A percentile compares a stretch with the other conserved stretches of the same genome.
Conservation (phyloP, 352 stramenopile species). For the Globisporangium echinulatum region DNA sequence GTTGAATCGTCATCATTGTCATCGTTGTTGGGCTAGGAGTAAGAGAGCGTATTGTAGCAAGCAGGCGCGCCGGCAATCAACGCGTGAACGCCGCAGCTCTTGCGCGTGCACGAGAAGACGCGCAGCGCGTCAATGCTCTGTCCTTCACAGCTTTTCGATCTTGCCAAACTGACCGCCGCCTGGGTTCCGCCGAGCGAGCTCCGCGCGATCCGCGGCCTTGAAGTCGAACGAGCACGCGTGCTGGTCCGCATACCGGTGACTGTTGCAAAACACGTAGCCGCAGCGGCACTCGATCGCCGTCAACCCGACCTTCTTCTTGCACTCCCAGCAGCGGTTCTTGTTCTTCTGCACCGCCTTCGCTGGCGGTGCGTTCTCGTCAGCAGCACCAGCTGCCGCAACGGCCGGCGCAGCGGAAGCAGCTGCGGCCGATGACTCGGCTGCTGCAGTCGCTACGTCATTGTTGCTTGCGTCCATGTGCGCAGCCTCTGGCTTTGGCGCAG, state of each 20-base stretch:
- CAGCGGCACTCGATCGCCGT: slow-evolving; percentile 88
- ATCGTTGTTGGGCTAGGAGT: background rate
- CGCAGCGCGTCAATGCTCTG: background rate
- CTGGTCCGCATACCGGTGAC: slow-evolving; percentile 84
- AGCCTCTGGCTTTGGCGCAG: slow-evolving; percentile 13
- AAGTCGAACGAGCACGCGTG: slow-evolving; percentile 86
- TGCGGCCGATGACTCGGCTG: background rate
- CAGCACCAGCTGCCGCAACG: slow-evolving; percentile 2
- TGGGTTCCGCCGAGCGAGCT: slow-evolving; percentile 74
- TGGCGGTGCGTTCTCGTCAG: slow-evolving; percentile 18
- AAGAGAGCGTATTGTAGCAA: no score
- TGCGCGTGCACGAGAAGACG: no score
- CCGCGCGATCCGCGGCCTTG: slow-evolving; percentile 64
- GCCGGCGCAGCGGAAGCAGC: background rate
- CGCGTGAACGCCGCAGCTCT: no score
- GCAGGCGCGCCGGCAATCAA: no score
- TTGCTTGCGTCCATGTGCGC: slow-evolving; percentile 7
- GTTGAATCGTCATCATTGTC: background rate
- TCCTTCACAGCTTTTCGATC: slow-evolving; percentile 70
- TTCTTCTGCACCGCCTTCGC: slow-evolving; percentile 81
- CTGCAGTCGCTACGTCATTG: slow-evolving; percentile 2
- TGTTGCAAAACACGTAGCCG: slow-evolving; percentile 83
- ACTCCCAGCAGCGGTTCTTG: slow-evolving; percentile 88
- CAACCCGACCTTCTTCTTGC: slow-evolving; percentile 89
- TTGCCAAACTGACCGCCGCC: slow-evolving; percentile 82